Base-by-base conservation (phyloP, 306 rosid genomes). In the Vicia sativa region DNA sequence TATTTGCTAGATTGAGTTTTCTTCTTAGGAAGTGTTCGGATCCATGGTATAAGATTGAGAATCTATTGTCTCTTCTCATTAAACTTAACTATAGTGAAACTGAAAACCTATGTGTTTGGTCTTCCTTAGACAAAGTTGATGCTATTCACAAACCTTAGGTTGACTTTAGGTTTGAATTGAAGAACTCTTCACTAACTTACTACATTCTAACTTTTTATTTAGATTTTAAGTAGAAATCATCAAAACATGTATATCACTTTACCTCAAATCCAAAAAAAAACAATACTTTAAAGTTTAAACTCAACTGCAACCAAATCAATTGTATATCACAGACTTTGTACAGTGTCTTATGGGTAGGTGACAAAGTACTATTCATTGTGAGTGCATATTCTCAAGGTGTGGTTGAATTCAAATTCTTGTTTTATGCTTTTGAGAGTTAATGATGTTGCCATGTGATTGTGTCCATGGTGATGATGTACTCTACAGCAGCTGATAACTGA, bases 371-470 rank as follows among this genome's bases (percentile, higher is more conserved):
- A 23, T 59, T 38, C 70, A 26, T 67, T 26, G 67, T 9, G 31
- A 60, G 60, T 25, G 60, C 60, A 52, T 29, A 25, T 38, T 18
- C 48, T 49, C 45, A 58, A 28, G 16, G 6, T 62, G 55, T 64
- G 62, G 37, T 50, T 43, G 46, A 55, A 42, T 54, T 70, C 49
- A 77, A 77, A 63, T 64, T 70, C 4, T 18, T 6, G 42, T 39
- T 68, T 39, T 52, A 68, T 41, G 11, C 79, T 63, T 65, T 55
- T 8, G 43, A 37, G 18, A 61, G 18, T 12, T 23, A 55, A 44
- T 76, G 43, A 55, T 43, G 67, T 54, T 2, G 31, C 67, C 75
- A 61, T 75, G 79, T 75, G 71, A 53, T 68, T 67, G 35, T 75
- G 16, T 6, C 58, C 48, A 21, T 68, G 70, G 61, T 74, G 43